These are phyloP conservation scores for Apiotrichum veenhuisii DNA, from an alignment of 1,284 basidiomycete species.

Conservation along the genomic window DNA sequence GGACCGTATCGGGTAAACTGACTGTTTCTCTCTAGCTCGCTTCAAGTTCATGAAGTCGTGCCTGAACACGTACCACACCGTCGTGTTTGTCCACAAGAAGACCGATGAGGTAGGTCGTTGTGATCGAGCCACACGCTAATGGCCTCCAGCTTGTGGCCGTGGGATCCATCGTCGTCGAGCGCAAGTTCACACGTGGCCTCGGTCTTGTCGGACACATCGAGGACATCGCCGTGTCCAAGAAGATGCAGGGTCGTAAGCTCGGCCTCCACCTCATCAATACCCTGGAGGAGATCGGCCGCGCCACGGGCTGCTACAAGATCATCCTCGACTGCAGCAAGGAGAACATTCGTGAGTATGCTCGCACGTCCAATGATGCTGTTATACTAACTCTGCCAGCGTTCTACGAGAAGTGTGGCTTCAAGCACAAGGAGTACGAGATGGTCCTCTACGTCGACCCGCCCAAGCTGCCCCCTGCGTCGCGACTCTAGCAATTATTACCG, in stretches of 20 bases:
- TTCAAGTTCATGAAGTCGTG: conserved; percentile 55
- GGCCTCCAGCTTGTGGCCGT: conserved; percentile 67
- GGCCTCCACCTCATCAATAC: conserved; percentile 82
- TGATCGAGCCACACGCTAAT: neutral
- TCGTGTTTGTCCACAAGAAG: conserved; percentile 74
- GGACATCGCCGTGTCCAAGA: conserved; percentile 89
- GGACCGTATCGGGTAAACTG: neutral
- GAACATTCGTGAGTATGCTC: conserved; percentile 72
- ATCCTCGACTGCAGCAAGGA: conserved; percentile 90
- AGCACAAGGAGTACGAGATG: conserved; percentile 87
- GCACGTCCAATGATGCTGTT: neutral
- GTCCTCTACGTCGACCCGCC: conserved; percentile 50
- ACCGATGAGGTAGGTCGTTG: conserved; percentile 56
- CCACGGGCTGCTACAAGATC: conserved; percentile 83
- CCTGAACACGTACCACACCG: conserved; percentile 67
- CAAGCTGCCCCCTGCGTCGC: neutral
- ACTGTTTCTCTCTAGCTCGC: conserved; percentile 49
- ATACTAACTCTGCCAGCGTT: conserved; percentile 61
- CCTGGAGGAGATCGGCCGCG: conserved; percentile 73
- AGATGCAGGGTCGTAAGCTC: conserved; percentile 78
- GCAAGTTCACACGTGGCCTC: conserved; percentile 81
- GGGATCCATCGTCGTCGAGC: conserved; percentile 82
- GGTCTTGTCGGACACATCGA: conserved; percentile 91
- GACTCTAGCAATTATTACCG: neutral
- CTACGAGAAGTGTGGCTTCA: conserved; percentile 92